Base-by-base conservation (phyloP, 2,329 filamentous ascomycete genomes). In the Gaeumannomyces sp. region DNA sequence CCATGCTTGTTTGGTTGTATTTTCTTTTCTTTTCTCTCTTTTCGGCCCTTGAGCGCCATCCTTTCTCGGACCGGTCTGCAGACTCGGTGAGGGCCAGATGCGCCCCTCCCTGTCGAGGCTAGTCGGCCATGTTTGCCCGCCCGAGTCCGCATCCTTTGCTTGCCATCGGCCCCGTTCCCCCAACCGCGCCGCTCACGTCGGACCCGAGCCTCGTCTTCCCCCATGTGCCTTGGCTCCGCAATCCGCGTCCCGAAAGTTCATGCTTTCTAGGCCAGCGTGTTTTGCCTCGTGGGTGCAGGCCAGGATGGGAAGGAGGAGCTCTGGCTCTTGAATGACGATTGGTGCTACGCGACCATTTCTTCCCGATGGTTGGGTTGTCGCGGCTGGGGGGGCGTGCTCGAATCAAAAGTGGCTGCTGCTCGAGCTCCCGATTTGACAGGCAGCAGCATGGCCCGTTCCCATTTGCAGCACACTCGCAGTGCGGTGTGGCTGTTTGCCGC, bases 371-470 rank as follows among this genome's bases (percentile, higher is more conserved):
- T 60, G 59, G 29, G n/a, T 60, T 28, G 29, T 22, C 29, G 31
- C 45, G 45, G 27, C 29, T 60, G 31, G 59, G 8, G 31, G 28
- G 31, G 59, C 19, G 59, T 35, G 28, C 59, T 60, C 59, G 27
- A 25, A 60, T 60, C 45, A 53, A 31, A n/a, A 28, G 27, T 19
- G 59, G 27, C 31, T 60, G n/a, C n/a, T 16, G 59, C 59, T 35
- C 25, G 27, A 60, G 59, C 59, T 25, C 22, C 59, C 59, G 59
- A 60, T 31, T 60, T 28, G 59, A 50, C 31, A 33, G 27, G 31
- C 59, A n/a, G 31, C 59, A n/a, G 28, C 59, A 60, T 60, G 28
- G 59, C 59, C 29, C 28, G 59, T 60, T 35, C n/a, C 19, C 59
- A 38, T 28, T n/a, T 60, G 59, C 59, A 38, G 59, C 28, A 60